These are phyloP conservation scores for Calycina marina DNA, from an alignment of 2,329 filamentous ascomycete species.

Conservation along the genomic window DNA sequence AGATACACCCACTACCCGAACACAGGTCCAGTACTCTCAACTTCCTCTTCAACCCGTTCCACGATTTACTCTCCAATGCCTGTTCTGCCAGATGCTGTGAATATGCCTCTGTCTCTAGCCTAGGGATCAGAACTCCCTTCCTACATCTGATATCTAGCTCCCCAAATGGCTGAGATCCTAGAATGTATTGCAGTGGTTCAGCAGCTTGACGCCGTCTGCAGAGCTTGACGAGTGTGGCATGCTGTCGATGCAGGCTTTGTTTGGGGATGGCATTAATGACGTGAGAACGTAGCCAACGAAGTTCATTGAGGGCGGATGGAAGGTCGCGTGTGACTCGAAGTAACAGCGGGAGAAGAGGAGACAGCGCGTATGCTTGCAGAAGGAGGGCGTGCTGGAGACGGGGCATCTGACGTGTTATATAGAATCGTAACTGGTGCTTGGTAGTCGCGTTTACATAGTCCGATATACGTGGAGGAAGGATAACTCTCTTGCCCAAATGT, in stretches of 20 bases:
- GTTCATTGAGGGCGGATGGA: conserved; percentile 48
- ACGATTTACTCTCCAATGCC: background rate
- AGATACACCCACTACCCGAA: conserved; percentile 80
- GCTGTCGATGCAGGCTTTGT: conserved; percentile 9
- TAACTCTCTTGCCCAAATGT: no score
- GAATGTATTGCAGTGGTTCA: conserved; percentile 74
- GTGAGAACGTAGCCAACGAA: conserved; percentile 59
- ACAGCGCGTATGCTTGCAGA: conserved; percentile 36
- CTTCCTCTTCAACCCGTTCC: background rate
- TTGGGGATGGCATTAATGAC: conserved; percentile 21
- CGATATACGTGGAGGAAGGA: no score
- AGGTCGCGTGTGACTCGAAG: conserved; percentile 50
- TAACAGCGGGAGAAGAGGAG: conserved; percentile 42
- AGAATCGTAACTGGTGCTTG: no score
- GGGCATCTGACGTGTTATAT: conserved; percentile 42
- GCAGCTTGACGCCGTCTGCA: conserved; percentile 40
- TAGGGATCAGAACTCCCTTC: conserved; percentile 72
- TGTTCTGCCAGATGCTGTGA: conserved; percentile 35
- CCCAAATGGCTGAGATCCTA: conserved; percentile 83
- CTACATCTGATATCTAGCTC: conserved; percentile 63
- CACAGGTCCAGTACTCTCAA: conserved; percentile 61
- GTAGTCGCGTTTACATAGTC: no score
- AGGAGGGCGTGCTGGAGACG: conserved; percentile 45
- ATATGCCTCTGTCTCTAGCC: conserved; percentile 62
- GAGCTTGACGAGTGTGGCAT: conserved; percentile 24